Evolutionary conservation across 1,284 basidiomycete species (phyloP), one percentile per base, ranked within the genome.

Genomic region (Hymenochaete sp.): DNA sequence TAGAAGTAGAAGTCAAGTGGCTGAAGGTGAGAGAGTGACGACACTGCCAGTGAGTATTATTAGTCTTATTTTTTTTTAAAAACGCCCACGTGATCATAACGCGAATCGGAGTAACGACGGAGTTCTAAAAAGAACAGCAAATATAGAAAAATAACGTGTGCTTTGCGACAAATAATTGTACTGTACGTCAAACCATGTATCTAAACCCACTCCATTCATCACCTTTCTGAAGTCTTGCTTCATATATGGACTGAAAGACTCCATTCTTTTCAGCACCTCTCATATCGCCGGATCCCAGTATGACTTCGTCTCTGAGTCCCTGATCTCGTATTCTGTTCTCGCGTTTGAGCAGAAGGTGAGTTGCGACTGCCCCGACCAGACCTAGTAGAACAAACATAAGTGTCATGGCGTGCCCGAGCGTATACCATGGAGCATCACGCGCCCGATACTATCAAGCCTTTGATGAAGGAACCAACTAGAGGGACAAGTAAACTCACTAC

Each of bases 191-290:
- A 11, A 62, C 38, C 9, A 50, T 68, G 51, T 77, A 78, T 50
- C 72, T 61, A 54, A 76, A 78, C 13, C 76, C 76, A 53, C 75
- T 77, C 75, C 75, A 78, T 25, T 60, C 55, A 55, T 79, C 75
- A 0, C 76, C 76, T 57, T 77, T 78, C 48, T 71, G 72, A 45
- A 62, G 57, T 59, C 68, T 75, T 22, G 74, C 76, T 0, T 75
- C 73, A 10, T 62, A 69, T 3, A 76, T 57, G 10, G 62, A 72
- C 4, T 60, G 64, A 52, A 62, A 78, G 36, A 60, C 57, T 10
- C 74, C 75, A 45, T 41, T 46, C n/a, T n/a, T n/a, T n/a, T n/a
- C n/a, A n/a, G n/a, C n/a, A n/a, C n/a, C n/a, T 11, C 50, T 47
- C 26, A 41, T n/a, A 39, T 35, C 32, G 8, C 32, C 32, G 32